Percentiles rank a stretch among this genome's conserved stretches.
phyloP scores from a whole-genome alignment of 1,284 basidiomycete genomes.

The Mycosarcoma maydis region DNA sequence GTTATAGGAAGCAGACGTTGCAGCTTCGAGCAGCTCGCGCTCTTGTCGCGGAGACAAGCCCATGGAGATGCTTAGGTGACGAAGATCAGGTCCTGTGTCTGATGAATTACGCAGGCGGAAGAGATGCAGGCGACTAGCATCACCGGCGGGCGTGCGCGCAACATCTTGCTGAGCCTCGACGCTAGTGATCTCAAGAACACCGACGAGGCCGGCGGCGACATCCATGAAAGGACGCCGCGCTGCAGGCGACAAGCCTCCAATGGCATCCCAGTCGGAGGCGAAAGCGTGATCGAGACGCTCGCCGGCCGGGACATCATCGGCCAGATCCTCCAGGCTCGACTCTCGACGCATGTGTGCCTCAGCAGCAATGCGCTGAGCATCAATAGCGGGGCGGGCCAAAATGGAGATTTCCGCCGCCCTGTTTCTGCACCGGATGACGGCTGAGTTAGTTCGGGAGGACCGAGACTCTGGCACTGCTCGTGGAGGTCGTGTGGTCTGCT shows the following conservation, averaged over 20 bases:
- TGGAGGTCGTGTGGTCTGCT: constrained; percentile 2
- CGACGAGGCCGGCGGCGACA: constrained; percentile 31
- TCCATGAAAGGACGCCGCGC: constrained; percentile 43
- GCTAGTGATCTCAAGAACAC: constrained; percentile 20
- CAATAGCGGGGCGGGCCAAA: constrained; percentile 25
- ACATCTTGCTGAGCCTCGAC: neutral
- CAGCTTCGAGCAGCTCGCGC: constrained; percentile 18
- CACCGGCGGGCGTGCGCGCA: neutral
- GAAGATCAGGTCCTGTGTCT: constrained; percentile 11
- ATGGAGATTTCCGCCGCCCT: constrained; percentile 28
- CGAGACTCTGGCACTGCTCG: constrained; percentile 24
- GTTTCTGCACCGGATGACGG: constrained; percentile 20
- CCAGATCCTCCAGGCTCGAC: constrained; percentile 25
- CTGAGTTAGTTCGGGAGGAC: constrained; percentile 1
- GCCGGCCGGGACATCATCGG: constrained; percentile 9
- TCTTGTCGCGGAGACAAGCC: constrained; percentile 17
- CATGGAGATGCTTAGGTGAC: constrained; percentile 29
- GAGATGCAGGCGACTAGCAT: constrained; percentile 20
- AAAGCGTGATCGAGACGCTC: constrained; percentile 37
- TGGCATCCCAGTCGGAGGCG: constrained; percentile 36
- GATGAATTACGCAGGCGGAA: constrained; percentile 19
- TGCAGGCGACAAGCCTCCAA: constrained; percentile 22
- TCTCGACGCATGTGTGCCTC: constrained; percentile 16
- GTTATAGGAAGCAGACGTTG: constrained; percentile 20
- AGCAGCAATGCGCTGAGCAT: constrained; percentile 20